Evolutionary conservation across 768 basidiomycete species (phyloP).

Genomic region (Lactifluus pinguis): DNA sequence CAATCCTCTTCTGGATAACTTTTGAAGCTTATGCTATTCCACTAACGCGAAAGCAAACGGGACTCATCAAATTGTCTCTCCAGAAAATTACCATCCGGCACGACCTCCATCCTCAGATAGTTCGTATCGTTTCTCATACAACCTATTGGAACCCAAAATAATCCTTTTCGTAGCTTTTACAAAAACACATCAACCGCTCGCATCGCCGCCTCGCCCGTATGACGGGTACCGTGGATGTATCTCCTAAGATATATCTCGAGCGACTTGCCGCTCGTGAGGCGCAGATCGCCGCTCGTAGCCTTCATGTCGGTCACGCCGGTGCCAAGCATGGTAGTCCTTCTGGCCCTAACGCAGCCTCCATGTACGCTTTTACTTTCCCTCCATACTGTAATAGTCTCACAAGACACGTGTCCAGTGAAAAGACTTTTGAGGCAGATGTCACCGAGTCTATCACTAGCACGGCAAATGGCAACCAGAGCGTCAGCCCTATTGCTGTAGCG

Average conservation of each 20-base stretch:
- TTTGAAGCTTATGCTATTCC: conserved; percentile 37
- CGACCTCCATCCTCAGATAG: conserved; percentile 36
- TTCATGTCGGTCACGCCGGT: background rate
- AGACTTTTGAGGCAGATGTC: conserved; percentile 7
- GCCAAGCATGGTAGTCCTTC: conserved; percentile 17
- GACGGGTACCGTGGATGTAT: conserved; percentile 48
- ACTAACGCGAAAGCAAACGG: conserved; percentile 22
- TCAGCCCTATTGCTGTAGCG: conserved; percentile 29
- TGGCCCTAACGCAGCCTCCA: conserved; percentile 6
- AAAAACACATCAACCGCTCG: conserved; percentile 63
- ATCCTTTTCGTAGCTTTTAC: conserved; percentile 39
- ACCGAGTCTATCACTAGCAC: conserved; percentile 16
- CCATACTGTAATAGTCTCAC: background rate
- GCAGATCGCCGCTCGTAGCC: background rate
- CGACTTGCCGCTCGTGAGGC: conserved; percentile 36
- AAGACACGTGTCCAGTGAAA: background rate
- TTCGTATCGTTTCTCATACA: conserved; percentile 22
- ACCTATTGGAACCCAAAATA: background rate
- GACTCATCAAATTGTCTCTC: conserved; percentile 36
- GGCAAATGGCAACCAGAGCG: conserved; percentile 22
- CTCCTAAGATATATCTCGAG: conserved; percentile 36
- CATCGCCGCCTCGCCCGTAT: conserved; percentile 59
- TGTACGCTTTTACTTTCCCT: background rate
- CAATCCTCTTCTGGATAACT: conserved; percentile 39
- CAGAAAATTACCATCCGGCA: conserved; percentile 27